These are phyloP conservation scores for Calycina marina DNA, from an alignment of 2,329 filamentous ascomycete species.

Conservation along the genomic window DNA sequence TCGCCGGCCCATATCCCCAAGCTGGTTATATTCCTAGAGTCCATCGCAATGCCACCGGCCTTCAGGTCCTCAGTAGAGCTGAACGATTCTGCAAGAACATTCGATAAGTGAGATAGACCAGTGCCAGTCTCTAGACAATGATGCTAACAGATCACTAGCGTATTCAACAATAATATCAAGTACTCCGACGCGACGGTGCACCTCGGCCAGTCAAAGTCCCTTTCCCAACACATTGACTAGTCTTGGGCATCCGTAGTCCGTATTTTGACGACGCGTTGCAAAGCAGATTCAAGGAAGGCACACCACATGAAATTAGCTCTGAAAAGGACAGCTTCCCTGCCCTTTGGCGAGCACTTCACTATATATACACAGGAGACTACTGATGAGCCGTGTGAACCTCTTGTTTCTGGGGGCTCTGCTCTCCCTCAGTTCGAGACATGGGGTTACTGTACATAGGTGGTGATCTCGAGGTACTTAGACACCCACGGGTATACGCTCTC, in stretches of 20 bases:
- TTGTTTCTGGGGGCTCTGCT: conserved; percentile 8
- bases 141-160: conserved; percentile 4
- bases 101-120: conserved; percentile 4
- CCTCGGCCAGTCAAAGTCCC: conserved; percentile 7
- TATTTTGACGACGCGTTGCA: conserved; percentile 10
- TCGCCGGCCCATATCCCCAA: background rate
- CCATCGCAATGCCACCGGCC: background rate
- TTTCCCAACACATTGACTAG: conserved; percentile 8
- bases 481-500: background rate
- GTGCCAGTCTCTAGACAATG: conserved; percentile 1
- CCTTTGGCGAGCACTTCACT: conserved; percentile 10
- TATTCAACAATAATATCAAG: conserved; percentile 7
- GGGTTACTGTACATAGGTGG: conserved; percentile 7
- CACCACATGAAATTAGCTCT: conserved; percentile 8
- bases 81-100: conserved; percentile 3
- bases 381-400: conserved; percentile 6
- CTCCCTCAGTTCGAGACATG: conserved; percentile 1
- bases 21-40: background rate
- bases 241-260: conserved; percentile 5
- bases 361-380: conserved; percentile 13
- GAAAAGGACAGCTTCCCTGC: conserved; percentile 11
- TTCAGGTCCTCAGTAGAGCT: background rate
- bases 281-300: conserved; percentile 11
- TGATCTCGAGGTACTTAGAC: conserved; percentile 2
- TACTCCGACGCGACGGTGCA: conserved; percentile 9